Base-by-base conservation (phyloP, 2,329 filamentous ascomycete genomes). In the Penicillium occitanis region DNA sequence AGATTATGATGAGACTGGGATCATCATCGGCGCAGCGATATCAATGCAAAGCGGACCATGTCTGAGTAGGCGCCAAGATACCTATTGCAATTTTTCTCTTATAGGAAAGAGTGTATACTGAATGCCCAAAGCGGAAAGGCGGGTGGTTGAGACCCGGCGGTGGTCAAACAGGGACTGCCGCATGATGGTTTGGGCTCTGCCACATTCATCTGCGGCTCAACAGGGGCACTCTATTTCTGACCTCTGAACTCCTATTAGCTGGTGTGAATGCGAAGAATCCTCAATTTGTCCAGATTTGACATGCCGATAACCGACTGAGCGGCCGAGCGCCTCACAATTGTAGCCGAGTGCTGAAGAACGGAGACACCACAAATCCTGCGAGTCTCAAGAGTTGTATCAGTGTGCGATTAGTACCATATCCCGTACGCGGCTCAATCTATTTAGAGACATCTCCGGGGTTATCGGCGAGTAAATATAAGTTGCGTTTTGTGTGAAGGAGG, bases 141-240 rank as follows among this genome's bases (percentile, higher is more conserved):
- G 33, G 6, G 53, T 22, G n/a, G 53, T 22, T 35, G 48, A 7
- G 22, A 17, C 30, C 37, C 17, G 25, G 22, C 6, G 25, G 25
- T 17, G 28, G 55, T 58, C 57, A 60, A 60, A 60, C 57, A 60
- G 57, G 57, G 57, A 60, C 22, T 60, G 57, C 57, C 57, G 57
- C 57, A 60, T 28, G 57, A 44, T 46, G 57, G 57, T 60, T 60
- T 60, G 37, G 37, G 28, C 37, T 60, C 57, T 60, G 22, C 57
- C 22, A 42, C 57, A 59, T 59, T 55, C 17, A 37, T 22, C 51
- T 55, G 51, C 51, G 51, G 53, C 53, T 57, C 53, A 57, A 25
- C 6, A 30, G 37, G 37, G 25, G 57, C 13, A 44, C 40, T 59
- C n/a, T 59, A 42, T 46, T n/a, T 60, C 33, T 42, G 2, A 44